Evolutionary conservation across 352 stramenopile species (phyloP).

Genomic region (Pythium dissimile): DNA sequence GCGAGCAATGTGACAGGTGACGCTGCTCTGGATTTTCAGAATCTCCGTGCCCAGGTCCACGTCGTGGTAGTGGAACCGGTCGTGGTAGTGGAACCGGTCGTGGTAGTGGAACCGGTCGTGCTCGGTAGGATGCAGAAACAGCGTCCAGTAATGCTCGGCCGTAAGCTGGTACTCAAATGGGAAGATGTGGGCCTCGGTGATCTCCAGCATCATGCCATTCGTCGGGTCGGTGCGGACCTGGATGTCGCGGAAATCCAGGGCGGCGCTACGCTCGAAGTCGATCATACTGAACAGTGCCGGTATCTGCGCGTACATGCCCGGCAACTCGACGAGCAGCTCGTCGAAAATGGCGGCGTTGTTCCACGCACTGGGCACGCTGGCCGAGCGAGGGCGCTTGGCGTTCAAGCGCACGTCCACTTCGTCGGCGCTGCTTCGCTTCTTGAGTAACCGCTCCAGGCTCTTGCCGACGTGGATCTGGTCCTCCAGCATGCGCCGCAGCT

Average conservation of each 20-base stretch:
- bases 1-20: slow-evolving; percentile 1
- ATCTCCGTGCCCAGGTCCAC: slow-evolving; percentile 4
- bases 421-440: slow-evolving; percentile 23
- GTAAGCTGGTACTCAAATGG: slow-evolving; percentile 12
- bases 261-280: background rate
- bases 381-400: slow-evolving; percentile 5
- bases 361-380: slow-evolving; percentile 5
- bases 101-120: background rate
- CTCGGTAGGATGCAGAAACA: background rate
- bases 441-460: slow-evolving; percentile 36
- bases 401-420: background rate
- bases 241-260: slow-evolving; percentile 15
- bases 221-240: slow-evolving; percentile 9
- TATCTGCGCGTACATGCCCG: background rate
- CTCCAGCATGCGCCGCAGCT: slow-evolving; percentile 27
- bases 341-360: slow-evolving; percentile 10
- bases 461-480: slow-evolving; percentile 45
- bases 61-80: slow-evolving; percentile 16
- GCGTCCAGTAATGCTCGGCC: background rate
- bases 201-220: slow-evolving; percentile 9
- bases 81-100: slow-evolving; percentile 4
- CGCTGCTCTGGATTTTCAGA: slow-evolving; percentile 10
- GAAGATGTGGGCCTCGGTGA: slow-evolving; percentile 9
- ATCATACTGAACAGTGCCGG: background rate
- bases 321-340: slow-evolving; percentile 1